Percentiles rank a stretch among this genome's conserved stretches.
These are phyloP conservation scores for Tympanopsis confertula DNA, from an alignment of 2,329 filamentous ascomycete genomes.

Conservation along the genomic window DNA sequence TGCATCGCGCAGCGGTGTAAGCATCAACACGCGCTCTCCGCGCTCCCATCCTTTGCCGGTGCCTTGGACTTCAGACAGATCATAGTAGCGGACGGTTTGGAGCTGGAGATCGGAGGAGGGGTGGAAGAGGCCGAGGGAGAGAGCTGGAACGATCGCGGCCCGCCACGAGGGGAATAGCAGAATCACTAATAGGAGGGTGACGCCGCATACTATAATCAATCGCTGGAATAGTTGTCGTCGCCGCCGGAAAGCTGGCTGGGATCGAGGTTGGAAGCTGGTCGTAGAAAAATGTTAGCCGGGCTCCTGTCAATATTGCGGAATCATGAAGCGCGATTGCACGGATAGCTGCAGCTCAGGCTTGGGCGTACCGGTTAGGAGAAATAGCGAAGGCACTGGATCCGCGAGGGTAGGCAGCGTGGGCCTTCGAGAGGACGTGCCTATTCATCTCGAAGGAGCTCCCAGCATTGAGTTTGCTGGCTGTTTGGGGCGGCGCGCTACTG, in stretches of 20 bases:
- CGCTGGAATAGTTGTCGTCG: constrained; percentile 42
- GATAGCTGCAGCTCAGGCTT: too few relatives aligned
- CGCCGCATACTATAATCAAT: constrained; percentile 31
- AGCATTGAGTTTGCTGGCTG: too few relatives aligned
- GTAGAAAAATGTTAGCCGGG: constrained; percentile 8
- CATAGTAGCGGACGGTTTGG: constrained; percentile 94
- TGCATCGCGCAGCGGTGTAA: constrained; percentile 86
- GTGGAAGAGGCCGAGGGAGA: constrained; percentile 58
- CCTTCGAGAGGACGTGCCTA: constrained; percentile 46
- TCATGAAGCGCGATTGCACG: too few relatives aligned
- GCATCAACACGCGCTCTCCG: constrained; percentile 88
- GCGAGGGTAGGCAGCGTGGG: constrained; percentile 36
- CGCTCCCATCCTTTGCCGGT: constrained; percentile 90
- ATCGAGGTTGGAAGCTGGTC: constrained; percentile 45
- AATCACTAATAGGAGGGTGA: constrained; percentile 38
- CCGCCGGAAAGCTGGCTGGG: constrained; percentile 40
- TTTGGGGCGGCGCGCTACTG: too few relatives aligned
- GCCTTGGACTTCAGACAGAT: constrained; percentile 81
- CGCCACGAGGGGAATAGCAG: constrained; percentile 47
- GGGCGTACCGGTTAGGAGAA: constrained; percentile 34
- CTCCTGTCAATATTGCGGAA: too few relatives aligned
- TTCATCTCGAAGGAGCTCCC: constrained; percentile 37
- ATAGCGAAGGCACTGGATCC: constrained; percentile 38
- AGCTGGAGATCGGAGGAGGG: constrained; percentile 59
- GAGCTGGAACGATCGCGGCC: constrained; percentile 45